Evolutionary conservation across 345 rosid species (phyloP).

Genomic region (Acer yangbiense): DNA sequence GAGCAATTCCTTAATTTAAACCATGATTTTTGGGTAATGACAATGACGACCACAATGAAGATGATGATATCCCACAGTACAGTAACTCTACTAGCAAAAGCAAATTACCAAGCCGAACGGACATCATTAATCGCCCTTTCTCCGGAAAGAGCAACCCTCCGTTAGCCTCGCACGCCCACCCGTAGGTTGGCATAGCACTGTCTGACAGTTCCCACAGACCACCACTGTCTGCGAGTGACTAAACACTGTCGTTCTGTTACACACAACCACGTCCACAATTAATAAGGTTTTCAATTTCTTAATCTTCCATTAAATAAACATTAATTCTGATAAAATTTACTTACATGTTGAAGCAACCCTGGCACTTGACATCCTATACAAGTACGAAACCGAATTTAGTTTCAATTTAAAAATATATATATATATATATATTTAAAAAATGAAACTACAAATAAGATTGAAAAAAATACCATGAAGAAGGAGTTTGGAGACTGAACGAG

Average conservation of each 20-base stretch:
- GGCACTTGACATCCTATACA: conserved; percentile 60
- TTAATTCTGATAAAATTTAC: not conserved
- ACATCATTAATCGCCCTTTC: conserved; percentile 35
- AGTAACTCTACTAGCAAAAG: conserved; percentile 1
- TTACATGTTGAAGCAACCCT: conserved; percentile 65
- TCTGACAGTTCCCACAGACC: conserved; percentile 61
- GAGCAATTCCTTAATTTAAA: not conserved
- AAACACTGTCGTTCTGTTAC: conserved; percentile 51
- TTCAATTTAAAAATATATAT: not conserved
- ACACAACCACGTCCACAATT: not conserved
- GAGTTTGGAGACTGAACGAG: conserved; percentile 59
- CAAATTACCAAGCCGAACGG: not conserved
- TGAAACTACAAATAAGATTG: not conserved
- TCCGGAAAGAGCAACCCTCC: conserved; percentile 62
- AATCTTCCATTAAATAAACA: not conserved
- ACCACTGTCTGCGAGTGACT: conserved; percentile 69
- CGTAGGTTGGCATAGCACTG: conserved; percentile 57
- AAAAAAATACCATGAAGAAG: conserved; percentile 42
- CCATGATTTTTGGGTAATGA: not conserved
- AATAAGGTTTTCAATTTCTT: not conserved
- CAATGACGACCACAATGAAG: not conserved
- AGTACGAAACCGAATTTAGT: not conserved
- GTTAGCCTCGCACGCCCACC: conserved; percentile 56
- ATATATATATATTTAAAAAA: too few relatives aligned
- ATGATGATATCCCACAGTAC: conserved; percentile 2